These are phyloP conservation scores for Pseudoscleropodium purum DNA, from an alignment of 225 moss, liverwort and hornwort species.

Conservation along the genomic window DNA sequence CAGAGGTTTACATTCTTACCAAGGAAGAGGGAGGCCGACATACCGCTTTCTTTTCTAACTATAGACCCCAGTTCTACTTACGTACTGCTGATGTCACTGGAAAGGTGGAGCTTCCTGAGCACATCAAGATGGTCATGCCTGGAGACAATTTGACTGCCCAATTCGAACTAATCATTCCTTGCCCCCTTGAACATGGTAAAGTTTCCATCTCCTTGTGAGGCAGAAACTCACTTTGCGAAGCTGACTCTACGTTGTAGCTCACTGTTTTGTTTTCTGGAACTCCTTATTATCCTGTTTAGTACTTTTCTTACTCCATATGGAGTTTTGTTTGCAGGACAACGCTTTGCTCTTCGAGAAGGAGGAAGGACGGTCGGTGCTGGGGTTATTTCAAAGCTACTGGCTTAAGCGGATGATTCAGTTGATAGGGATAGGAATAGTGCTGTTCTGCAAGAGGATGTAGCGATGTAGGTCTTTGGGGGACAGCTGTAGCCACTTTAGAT, in stretches of 20 bases:
- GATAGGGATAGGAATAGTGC: background rate
- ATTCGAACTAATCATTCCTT: conserved; percentile 78
- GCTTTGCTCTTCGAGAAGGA: conserved; percentile 93
- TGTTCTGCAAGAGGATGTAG: background rate
- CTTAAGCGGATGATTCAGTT: background rate
- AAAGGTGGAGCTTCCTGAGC: conserved; percentile 87
- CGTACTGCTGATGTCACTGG: conserved; percentile 87
- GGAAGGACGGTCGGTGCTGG: conserved; percentile 93
- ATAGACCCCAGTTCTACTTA: conserved; percentile 93
- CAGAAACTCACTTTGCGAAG: background rate
- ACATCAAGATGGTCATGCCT: conserved; percentile 98
- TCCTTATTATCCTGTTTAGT: background rate
- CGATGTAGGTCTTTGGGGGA: background rate
- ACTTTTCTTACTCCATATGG: background rate
- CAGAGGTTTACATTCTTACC: conserved; percentile 78
- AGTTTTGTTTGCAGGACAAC: conserved; percentile 43
- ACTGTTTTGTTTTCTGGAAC: background rate
- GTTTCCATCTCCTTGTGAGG: background rate
- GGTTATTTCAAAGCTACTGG: conserved; percentile 82
- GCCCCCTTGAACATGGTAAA: conserved; percentile 61
- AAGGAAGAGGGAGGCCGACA: conserved; percentile 98
- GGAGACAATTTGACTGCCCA: conserved; percentile 81
- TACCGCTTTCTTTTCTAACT: conserved; percentile 92
- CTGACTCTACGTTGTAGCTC: background rate
- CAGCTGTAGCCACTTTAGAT: background rate